A percentile compares a stretch with the other conserved stretches of the same genome.
Evolutionary conservation across 345 rosid genomes (phyloP).

Genomic region (Populus nigra): DNA sequence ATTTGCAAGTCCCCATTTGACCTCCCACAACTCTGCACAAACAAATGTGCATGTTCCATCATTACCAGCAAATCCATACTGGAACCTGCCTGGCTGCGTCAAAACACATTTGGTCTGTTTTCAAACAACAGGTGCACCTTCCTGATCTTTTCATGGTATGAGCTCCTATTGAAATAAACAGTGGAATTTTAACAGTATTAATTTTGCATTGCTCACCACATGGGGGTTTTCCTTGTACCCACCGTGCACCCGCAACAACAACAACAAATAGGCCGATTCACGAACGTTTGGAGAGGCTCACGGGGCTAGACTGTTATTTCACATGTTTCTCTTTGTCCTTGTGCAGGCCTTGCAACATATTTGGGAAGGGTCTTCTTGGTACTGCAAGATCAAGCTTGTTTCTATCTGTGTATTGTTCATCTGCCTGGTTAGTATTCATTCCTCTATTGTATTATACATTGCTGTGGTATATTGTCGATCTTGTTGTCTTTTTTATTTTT

Average conservation of each 20-base stretch:
- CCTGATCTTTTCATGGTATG: background rate
- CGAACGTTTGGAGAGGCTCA: no score
- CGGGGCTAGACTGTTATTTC: background rate
- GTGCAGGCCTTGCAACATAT: slow-evolving; percentile 65
- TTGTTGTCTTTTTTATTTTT: background rate
- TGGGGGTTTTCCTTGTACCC: background rate
- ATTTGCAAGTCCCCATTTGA: background rate
- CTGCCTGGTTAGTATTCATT: slow-evolving; percentile 70
- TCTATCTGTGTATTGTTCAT: slow-evolving; percentile 79
- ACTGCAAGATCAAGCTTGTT: slow-evolving; percentile 94
- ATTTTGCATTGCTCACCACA: background rate
- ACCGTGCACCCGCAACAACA: no score
- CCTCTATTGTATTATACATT: background rate
- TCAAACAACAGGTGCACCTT: background rate
- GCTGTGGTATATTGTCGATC: background rate
- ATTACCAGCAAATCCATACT: no score
- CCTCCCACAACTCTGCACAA: background rate
- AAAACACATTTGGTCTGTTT: background rate
- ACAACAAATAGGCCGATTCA: no score
- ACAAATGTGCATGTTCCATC: background rate
- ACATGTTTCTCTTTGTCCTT: slow-evolving; percentile 15
- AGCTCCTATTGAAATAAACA: background rate
- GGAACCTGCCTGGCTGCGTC: no score
- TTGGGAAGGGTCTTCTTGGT: slow-evolving; percentile 80
- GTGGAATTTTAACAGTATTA: background rate